Conservation (phyloP, 129 eudicot genomes). For the Flaveria trinervia region DNA sequence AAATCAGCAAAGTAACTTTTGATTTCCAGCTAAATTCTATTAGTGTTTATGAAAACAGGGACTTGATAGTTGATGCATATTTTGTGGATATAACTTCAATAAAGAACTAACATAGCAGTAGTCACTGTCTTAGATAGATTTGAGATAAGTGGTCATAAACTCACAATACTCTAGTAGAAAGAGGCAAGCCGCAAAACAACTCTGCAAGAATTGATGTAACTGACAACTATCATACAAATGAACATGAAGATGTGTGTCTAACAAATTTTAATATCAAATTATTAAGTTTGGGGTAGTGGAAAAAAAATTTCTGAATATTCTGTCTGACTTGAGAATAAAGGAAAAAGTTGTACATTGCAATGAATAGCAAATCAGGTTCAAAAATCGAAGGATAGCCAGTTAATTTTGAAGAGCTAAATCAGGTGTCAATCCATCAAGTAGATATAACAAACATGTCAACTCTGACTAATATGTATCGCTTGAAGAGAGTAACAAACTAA, state of each 20-base stretch:
- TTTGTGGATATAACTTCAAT: neutral
- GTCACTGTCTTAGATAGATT: neutral
- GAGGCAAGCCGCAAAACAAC: slow-evolving; percentile 4
- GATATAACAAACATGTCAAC: neutral
- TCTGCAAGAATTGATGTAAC: neutral
- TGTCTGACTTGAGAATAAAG: neutral
- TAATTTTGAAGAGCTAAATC: slow-evolving; percentile 12
- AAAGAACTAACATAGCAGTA: slow-evolving; percentile 1
- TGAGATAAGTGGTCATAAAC: neutral
- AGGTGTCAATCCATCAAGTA: neutral
- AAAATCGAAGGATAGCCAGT: neutral
- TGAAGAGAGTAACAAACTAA: slow-evolving; percentile 15
- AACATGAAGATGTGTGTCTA: neutral
- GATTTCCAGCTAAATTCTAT: neutral
- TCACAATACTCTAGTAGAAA: neutral
- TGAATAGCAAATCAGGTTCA: neutral
- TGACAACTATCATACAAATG: neutral
- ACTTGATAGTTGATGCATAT: neutral
- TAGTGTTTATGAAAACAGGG: neutral
- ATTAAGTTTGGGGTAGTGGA: neutral
- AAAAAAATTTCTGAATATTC: neutral
- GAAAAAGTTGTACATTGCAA: neutral
- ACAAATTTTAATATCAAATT: neutral
- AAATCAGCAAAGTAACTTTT: neutral
- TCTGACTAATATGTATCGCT: neutral